phyloP scores from a whole-genome alignment of 768 basidiomycete species.

The Scleroderma bovista region DNA sequence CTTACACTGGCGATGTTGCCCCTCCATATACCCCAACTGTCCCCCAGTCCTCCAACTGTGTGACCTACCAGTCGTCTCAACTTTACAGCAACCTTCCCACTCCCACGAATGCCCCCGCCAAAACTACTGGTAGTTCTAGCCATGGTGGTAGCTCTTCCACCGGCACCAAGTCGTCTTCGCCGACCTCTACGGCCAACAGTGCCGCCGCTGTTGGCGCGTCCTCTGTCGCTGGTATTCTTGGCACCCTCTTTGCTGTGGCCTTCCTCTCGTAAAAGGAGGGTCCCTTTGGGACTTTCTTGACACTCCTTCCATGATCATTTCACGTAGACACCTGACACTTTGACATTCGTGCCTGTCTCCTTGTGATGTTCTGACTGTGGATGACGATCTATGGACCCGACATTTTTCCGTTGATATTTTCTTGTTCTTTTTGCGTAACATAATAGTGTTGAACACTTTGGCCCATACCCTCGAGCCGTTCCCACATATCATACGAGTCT shows the following conservation, averaged over 20 bases:
- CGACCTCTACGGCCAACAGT: slow-evolving; percentile 13
- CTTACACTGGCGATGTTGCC: slow-evolving; percentile 24
- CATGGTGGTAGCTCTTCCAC: neutral
- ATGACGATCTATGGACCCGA: neutral
- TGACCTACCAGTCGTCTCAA: slow-evolving; percentile 29
- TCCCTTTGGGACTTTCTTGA: neutral
- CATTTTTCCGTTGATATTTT: neutral
- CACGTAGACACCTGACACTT: neutral
- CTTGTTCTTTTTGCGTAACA: neutral
- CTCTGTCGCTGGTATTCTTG: slow-evolving; percentile 26
- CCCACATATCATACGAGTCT: neutral
- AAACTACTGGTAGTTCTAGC: neutral
- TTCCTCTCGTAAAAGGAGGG: slow-evolving; percentile 32
- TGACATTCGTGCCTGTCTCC: neutral
- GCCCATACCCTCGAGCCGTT: neutral
- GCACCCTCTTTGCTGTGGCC: slow-evolving; percentile 31
- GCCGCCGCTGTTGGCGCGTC: slow-evolving; percentile 27
- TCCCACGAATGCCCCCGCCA: neutral
- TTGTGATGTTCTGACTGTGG: neutral
- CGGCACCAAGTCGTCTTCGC: neutral
- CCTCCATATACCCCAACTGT: slow-evolving; percentile 38
- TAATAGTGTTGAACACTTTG: slow-evolving; percentile 1
- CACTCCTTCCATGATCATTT: neutral
- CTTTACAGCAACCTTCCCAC: slow-evolving; percentile 30
- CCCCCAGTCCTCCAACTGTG: slow-evolving; percentile 43